These are phyloP conservation scores for Russula olivacea DNA, from an alignment of 768 basidiomycete genomes.

Conservation along the genomic window DNA sequence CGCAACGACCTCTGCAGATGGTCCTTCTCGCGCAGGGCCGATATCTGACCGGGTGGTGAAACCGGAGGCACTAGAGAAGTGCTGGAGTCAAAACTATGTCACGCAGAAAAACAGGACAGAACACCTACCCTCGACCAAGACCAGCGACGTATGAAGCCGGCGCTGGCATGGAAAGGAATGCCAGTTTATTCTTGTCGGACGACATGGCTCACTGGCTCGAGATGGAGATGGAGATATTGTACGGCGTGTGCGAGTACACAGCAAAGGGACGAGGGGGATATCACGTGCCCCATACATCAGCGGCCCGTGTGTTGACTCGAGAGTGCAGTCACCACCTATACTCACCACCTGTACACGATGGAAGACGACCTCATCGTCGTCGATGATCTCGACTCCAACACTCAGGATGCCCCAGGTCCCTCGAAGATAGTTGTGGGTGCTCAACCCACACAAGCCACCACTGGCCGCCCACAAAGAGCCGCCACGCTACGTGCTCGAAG, in stretches of 20 bases:
- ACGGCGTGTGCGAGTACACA: no score
- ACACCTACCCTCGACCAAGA: conserved; percentile 86
- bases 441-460: conserved; percentile 21
- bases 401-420: conserved; percentile 34
- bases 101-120: background rate
- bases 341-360: conserved; percentile 30
- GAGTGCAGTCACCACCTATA: no score
- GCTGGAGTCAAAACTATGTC: conserved; percentile 12
- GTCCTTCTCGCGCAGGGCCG: conserved; percentile 93
- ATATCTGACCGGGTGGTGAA: conserved; percentile 99
- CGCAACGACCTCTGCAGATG: conserved; percentile 88
- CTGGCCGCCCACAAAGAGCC: conserved; percentile 24
- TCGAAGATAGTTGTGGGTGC: conserved; percentile 12
- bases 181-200: conserved; percentile 68
- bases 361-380: conserved; percentile 60
- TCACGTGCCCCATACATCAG: background rate
- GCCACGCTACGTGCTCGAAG: conserved; percentile 22
- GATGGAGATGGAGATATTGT: no score
- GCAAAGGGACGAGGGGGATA: background rate
- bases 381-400: conserved; percentile 46
- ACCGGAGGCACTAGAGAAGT: conserved; percentile 69
- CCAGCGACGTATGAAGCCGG: conserved; percentile 98
- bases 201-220: conserved; percentile 32
- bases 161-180: conserved; percentile 86
- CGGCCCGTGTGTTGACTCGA: no score